Evolutionary conservation across 2,329 filamentous ascomycete genomes (phyloP).

Genomic region (Xylariaceae sp.): DNA sequence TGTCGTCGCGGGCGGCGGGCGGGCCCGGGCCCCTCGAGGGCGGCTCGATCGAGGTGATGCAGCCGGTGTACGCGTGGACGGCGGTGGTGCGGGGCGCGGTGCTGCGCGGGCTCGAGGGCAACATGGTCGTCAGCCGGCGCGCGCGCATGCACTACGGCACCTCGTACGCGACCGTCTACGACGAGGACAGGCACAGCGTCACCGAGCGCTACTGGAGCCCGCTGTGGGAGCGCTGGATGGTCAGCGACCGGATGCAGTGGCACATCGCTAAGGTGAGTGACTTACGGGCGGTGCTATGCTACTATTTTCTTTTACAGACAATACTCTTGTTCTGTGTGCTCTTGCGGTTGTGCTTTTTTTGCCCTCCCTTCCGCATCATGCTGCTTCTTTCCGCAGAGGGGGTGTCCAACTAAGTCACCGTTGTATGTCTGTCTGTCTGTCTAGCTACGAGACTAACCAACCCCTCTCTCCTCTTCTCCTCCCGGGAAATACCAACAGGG

Average conservation of each 20-base stretch:
- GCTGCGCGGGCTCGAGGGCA: slow-evolving; percentile 66
- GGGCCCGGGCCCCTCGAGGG: slow-evolving; percentile 28
- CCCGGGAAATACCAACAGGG: slow-evolving; percentile 37
- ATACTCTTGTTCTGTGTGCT: no score
- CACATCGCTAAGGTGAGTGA: slow-evolving; percentile 68
- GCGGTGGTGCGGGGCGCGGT: slow-evolving; percentile 73
- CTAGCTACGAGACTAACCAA: background rate
- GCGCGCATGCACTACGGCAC: slow-evolving; percentile 74
- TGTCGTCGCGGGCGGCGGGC: slow-evolving; percentile 20
- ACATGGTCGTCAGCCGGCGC: slow-evolving; percentile 68
- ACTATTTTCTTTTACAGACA: background rate
- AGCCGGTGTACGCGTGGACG: slow-evolving; percentile 76
- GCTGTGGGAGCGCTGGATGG: slow-evolving; percentile 77
- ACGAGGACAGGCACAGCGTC: slow-evolving; percentile 65
- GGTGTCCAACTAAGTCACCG: background rate
- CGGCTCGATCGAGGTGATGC: slow-evolving; percentile 67
- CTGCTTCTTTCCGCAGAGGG: background rate
- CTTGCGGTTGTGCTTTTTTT: slow-evolving; percentile 3
- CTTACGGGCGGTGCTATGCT: no score
- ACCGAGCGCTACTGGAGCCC: slow-evolving; percentile 73
- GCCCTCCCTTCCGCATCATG: slow-evolving; percentile 1
- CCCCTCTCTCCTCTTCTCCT: background rate
- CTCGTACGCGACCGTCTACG: slow-evolving; percentile 73
- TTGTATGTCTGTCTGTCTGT: background rate
- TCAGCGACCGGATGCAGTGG: slow-evolving; percentile 78